A percentile compares a stretch with the other conserved stretches of the same genome.
Conservation (phyloP, 495 filamentous ascomycete genomes). For the Neurospora intermedia region DNA sequence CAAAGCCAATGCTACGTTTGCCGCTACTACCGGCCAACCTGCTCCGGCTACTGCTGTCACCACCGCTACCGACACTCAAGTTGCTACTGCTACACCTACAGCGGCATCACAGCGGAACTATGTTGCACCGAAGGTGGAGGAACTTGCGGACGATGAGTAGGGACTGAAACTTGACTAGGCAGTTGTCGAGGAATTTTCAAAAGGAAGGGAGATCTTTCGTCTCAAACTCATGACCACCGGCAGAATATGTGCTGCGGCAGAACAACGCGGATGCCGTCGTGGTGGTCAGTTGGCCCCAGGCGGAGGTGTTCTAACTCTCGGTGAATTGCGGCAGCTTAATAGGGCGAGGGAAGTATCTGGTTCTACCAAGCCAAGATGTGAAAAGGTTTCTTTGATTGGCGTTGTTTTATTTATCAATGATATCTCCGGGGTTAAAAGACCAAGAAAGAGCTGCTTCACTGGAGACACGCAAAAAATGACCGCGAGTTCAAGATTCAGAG, state of each 20-base stretch:
- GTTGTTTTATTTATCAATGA: not conserved
- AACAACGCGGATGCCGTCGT: not conserved
- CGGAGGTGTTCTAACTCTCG: not conserved
- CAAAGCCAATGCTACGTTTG: constrained; percentile 31
- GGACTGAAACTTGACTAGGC: not conserved
- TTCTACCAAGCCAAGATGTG: not conserved
- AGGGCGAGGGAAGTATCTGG: too few relatives aligned
- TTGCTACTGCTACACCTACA: constrained; percentile 32
- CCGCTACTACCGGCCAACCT: constrained; percentile 39
- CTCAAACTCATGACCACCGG: not conserved
- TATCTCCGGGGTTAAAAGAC: not conserved
- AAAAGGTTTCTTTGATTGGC: not conserved
- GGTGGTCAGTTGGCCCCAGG: not conserved
- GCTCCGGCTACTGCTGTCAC: constrained; percentile 49
- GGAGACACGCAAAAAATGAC: not conserved
- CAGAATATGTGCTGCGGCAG: not conserved
- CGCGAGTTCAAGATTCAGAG: not conserved
- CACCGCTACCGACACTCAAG: constrained; percentile 41
- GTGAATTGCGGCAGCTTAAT: not conserved
- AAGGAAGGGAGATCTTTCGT: not conserved
- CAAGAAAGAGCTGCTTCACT: not conserved
- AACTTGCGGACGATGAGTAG: constrained; percentile 49
- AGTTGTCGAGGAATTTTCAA: not conserved
- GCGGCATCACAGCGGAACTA: constrained; percentile 26
- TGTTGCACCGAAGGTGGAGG: constrained; percentile 53